Evolutionary conservation across 2,329 filamentous ascomycete genomes (phyloP).

Genomic region (Alternaria atra): DNA sequence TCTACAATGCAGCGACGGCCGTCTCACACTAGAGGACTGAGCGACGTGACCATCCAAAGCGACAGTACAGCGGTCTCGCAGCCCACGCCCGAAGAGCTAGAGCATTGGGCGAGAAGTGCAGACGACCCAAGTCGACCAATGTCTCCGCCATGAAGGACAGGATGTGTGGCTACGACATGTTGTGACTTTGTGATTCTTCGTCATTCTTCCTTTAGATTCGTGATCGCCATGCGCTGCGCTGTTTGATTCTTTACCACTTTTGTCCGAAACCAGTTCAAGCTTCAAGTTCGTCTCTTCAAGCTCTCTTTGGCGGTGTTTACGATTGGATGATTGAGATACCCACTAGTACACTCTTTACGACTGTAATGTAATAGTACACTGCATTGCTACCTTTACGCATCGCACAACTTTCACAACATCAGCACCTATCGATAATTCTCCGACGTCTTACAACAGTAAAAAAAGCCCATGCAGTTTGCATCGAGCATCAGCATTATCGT

Average conservation of each 20-base stretch:
- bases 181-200: neutral
- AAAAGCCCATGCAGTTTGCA: neutral
- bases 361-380: slow-evolving; percentile 15
- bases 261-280: neutral
- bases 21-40: slow-evolving; percentile 43
- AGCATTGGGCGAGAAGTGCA: slow-evolving; percentile 33
- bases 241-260: neutral
- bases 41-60: slow-evolving; percentile 44
- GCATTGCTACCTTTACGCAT: neutral
- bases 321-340: slow-evolving; percentile 19
- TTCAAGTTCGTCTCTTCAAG: neutral
- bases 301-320: neutral
- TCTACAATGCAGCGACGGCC: slow-evolving; percentile 32
- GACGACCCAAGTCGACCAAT: slow-evolving; percentile 21
- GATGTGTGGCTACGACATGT: neutral
- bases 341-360: slow-evolving; percentile 32
- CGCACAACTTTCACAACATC: neutral
- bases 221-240: neutral
- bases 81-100: slow-evolving; percentile 45
- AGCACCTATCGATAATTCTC: neutral
- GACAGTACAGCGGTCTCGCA: slow-evolving; percentile 48
- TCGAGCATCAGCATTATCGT: neutral
- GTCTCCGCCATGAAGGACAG: slow-evolving; percentile 17
- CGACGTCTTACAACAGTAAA: neutral
- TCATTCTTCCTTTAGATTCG: neutral